Percentiles rank a stretch among this genome's conserved stretches.
phyloP scores from a whole-genome alignment of 2,329 filamentous ascomycete genomes.

The Microdochium bolleyi region DNA sequence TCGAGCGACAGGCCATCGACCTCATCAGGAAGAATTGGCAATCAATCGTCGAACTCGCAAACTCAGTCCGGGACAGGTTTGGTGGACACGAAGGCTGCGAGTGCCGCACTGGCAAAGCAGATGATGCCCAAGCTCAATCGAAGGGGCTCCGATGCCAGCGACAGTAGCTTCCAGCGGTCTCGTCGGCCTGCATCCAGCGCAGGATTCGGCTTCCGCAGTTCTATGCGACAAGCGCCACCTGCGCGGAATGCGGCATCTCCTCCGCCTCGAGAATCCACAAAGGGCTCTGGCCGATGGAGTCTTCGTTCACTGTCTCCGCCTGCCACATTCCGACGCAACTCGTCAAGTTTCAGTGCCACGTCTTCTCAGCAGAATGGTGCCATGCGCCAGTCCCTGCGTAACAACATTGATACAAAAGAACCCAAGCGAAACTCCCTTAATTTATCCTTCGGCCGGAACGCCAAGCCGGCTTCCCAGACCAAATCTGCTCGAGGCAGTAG shows the following conservation, averaged over 20 bases:
- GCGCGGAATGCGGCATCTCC: slow-evolving; percentile 14
- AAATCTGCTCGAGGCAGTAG: slow-evolving; percentile 7
- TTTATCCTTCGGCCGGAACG: slow-evolving; percentile 32
- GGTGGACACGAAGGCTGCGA: not conserved
- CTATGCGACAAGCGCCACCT: slow-evolving; percentile 53
- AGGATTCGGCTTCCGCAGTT: slow-evolving; percentile 58
- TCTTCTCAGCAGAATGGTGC: slow-evolving; percentile 28
- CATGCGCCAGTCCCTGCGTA: slow-evolving; percentile 38
- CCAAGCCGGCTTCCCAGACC: slow-evolving; percentile 18
- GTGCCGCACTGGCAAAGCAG: slow-evolving; percentile 1
- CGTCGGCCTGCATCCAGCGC: slow-evolving; percentile 35
- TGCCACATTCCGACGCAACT: slow-evolving; percentile 38
- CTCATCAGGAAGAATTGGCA: slow-evolving; percentile 1
- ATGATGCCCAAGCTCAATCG: slow-evolving; percentile 34
- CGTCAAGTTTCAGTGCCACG: slow-evolving; percentile 29
- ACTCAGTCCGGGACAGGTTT: not conserved
- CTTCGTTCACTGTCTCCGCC: slow-evolving; percentile 64
- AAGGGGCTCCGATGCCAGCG: slow-evolving; percentile 57
- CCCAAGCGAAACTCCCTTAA: slow-evolving; percentile 26
- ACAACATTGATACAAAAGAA: slow-evolving; percentile 25
- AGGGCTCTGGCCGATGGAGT: slow-evolving; percentile 55
- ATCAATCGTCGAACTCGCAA: not conserved
- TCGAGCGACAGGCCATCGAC: slow-evolving; percentile 2
- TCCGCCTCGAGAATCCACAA: slow-evolving; percentile 24
- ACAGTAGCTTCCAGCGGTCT: slow-evolving; percentile 73